These are phyloP conservation scores for Trametes cinnabarina DNA, from an alignment of 768 basidiomycete species.

Conservation along the genomic window DNA sequence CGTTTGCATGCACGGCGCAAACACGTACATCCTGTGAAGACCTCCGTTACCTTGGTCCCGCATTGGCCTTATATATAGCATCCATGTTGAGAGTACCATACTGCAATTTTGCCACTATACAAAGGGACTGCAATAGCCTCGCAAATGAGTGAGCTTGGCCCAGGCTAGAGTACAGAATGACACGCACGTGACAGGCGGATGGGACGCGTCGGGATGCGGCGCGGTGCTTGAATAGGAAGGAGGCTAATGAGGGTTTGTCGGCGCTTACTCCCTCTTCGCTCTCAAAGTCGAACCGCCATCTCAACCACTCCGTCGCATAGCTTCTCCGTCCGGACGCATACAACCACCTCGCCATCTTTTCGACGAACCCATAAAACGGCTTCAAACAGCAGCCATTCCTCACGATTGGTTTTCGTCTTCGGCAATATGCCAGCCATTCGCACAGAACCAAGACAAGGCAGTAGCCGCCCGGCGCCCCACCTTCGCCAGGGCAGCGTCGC, in stretches of 20 bases:
- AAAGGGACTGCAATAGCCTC: no score
- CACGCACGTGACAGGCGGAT: slow-evolving; percentile 10
- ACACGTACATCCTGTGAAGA: no score
- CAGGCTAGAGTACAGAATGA: not conserved
- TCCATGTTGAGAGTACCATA: no score
- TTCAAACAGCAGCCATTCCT: not conserved
- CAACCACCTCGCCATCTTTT: not conserved
- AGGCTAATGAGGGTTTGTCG: slow-evolving; percentile 1
- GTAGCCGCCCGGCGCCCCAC: slow-evolving; percentile 14
- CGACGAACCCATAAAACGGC: not conserved
- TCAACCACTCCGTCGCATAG: not conserved
- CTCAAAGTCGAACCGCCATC: slow-evolving; percentile 11
- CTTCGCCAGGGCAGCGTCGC: not conserved
- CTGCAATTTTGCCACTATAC: no score
- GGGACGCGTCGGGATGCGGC: slow-evolving; percentile 14
- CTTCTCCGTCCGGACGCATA: not conserved
- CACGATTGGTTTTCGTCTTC: not conserved
- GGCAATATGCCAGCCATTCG: slow-evolving; percentile 21
- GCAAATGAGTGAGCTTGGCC: no score
- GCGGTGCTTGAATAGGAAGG: no score
- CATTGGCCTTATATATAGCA: no score
- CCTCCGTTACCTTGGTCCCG: no score
- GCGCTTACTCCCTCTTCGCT: not conserved
- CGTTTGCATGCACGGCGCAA: no score
- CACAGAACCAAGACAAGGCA: slow-evolving; percentile 9